Evolutionary conservation across 352 stramenopile species (phyloP).

Genomic region (Phytophthora foliorum): DNA sequence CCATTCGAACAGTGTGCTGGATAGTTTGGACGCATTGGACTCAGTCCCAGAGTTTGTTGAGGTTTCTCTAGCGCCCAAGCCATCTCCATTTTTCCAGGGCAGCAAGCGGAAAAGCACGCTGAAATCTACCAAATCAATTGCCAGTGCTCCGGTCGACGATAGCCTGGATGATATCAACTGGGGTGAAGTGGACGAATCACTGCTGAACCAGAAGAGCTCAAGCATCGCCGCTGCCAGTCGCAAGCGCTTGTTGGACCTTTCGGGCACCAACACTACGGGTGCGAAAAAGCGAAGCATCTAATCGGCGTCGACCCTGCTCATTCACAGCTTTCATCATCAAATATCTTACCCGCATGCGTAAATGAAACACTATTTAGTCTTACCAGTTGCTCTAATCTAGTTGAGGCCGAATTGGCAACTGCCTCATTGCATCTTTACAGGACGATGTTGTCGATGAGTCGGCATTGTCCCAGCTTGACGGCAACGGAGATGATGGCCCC

Average conservation of each 20-base stretch:
- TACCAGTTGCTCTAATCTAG: slow-evolving; percentile 9
- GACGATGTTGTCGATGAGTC: slow-evolving; percentile 98
- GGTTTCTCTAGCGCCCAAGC: slow-evolving; percentile 26
- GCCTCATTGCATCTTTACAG: slow-evolving; percentile 43
- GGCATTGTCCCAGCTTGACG: slow-evolving; percentile 95
- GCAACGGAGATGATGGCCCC: slow-evolving; percentile 96
- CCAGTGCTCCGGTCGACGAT: slow-evolving; percentile 40
- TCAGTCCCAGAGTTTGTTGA: slow-evolving; percentile 36
- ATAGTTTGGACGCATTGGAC: slow-evolving; percentile 45
- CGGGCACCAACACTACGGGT: slow-evolving; percentile 1
- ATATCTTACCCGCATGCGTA: slow-evolving; percentile 3
- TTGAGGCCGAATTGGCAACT: neutral
- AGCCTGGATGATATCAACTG: slow-evolving; percentile 77
- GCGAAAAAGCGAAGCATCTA: slow-evolving; percentile 38
- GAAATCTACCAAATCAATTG: slow-evolving; percentile 12
- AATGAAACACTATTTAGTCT: slow-evolving; percentile 38
- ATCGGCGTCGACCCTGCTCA: slow-evolving; percentile 2
- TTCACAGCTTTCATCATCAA: neutral
- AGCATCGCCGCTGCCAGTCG: slow-evolving; percentile 16
- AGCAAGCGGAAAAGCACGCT: slow-evolving; percentile 21
- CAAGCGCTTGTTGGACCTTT: slow-evolving; percentile 36
- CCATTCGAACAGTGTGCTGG: slow-evolving; percentile 30
- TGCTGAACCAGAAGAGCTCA: slow-evolving; percentile 52
- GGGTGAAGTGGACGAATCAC: slow-evolving; percentile 48
- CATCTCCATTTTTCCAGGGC: slow-evolving; percentile 62